These are phyloP conservation scores for Mortierella sp. DNA, from an alignment of 371 early-diverging fungal genomes.

Conservation along the genomic window DNA sequence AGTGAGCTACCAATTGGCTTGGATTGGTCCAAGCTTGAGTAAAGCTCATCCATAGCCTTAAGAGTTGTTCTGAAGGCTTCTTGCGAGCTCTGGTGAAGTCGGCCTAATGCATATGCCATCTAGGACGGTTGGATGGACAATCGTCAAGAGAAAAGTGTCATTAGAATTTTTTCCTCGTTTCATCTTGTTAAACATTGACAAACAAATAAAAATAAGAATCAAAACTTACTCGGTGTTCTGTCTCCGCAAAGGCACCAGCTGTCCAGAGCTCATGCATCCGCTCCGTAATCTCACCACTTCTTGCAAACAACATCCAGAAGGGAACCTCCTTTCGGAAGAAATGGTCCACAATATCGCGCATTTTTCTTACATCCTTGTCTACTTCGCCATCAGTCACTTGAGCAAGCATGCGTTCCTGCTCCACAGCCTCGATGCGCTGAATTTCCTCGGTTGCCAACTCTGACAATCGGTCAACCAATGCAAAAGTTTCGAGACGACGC, in stretches of 20 bases:
- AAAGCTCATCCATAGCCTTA: constrained; percentile 24
- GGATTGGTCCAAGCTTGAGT: constrained; percentile 21
- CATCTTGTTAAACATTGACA: neutral
- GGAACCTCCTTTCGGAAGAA: constrained; percentile 47
- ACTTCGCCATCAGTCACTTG: constrained; percentile 48
- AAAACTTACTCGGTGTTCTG: constrained; percentile 47
- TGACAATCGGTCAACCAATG: constrained; percentile 37
- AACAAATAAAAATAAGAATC: neutral
- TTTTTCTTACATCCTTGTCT: constrained; percentile 39
- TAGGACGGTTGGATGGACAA: neutral
- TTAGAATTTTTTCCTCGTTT: neutral
- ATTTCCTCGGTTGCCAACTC: constrained; percentile 42
- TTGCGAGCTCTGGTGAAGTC: constrained; percentile 45
- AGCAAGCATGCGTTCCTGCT: constrained; percentile 29
- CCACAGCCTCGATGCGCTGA: constrained; percentile 30
- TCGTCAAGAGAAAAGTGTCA: neutral
- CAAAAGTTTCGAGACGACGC: constrained; percentile 43
- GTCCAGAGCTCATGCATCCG: constrained; percentile 49
- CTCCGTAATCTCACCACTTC: constrained; percentile 53
- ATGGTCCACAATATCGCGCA: constrained; percentile 39
- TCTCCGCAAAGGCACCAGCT: constrained; percentile 47
- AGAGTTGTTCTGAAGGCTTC: constrained; percentile 44
- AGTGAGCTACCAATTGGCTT: constrained; percentile 32
- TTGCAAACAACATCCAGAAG: constrained; percentile 49
- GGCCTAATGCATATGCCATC: constrained; percentile 50